phyloP scores from a whole-genome alignment of 169 alveolate genomes.

The Neospora caninum region DNA sequence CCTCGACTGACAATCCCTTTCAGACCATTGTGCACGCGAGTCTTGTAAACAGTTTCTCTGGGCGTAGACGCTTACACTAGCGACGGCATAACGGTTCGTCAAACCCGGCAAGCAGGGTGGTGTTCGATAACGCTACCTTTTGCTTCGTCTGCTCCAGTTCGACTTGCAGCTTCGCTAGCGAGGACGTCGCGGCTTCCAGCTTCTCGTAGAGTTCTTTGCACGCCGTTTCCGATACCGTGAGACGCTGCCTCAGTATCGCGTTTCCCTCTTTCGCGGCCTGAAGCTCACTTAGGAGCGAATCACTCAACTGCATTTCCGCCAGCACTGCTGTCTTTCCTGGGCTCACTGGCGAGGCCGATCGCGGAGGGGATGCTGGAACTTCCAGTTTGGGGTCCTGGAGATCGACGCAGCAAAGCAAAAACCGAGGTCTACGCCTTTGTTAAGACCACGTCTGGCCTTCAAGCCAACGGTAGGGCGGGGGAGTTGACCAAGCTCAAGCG shows the following conservation, averaged over 20 bases:
- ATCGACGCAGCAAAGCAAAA: not conserved
- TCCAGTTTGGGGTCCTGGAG: not conserved
- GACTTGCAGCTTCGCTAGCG: not conserved
- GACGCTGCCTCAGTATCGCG: not conserved
- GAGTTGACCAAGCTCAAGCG: too few species aligned
- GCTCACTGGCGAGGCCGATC: conserved; percentile 7
- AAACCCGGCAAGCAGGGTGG: too few species aligned
- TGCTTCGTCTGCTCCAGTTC: conserved; percentile 36
- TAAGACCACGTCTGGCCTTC: too few species aligned
- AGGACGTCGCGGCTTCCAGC: conserved; percentile 16
- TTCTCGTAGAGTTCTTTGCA: not conserved
- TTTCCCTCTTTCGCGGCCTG: not conserved
- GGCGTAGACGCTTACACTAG: too few species aligned
- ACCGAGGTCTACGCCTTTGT: too few species aligned
- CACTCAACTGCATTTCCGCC: conserved; percentile 46
- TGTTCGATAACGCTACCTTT: not conserved
- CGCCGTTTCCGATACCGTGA: conserved; percentile 25
- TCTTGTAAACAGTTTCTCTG: too few species aligned
- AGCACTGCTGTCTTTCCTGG: not conserved
- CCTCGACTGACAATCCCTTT: too few species aligned
- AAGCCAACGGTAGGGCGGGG: too few species aligned
- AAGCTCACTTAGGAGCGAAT: not conserved
- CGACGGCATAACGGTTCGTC: too few species aligned
- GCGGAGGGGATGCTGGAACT: not conserved
- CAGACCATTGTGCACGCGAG: too few species aligned